Conservation (phyloP, 2,329 filamentous ascomycete genomes). For the Aureobasidium sp. region DNA sequence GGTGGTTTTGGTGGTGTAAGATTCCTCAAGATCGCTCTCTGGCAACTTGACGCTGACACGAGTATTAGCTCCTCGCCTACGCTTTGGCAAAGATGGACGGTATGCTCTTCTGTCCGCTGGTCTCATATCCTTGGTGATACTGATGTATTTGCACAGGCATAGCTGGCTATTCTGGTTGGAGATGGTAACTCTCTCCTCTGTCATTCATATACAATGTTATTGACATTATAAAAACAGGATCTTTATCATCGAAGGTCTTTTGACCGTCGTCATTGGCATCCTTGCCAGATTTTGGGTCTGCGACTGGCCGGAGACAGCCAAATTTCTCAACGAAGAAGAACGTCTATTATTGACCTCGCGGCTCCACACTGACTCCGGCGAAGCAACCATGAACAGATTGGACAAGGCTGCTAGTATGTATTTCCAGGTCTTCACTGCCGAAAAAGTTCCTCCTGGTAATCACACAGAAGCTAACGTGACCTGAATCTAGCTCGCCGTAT, state of each 20-base stretch:
- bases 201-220: background rate
- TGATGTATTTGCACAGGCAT: background rate
- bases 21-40: background rate
- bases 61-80: conserved; percentile 22
- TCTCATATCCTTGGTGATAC: background rate
- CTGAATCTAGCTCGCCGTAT: conserved; percentile 28
- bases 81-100: conserved; percentile 27
- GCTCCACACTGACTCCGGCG: conserved; percentile 32
- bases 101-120: background rate
- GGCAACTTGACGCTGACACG: background rate
- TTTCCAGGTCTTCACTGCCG: background rate
- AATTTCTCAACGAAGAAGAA: conserved; percentile 41
- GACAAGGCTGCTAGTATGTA: conserved; percentile 40
- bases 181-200: conserved; percentile 21
- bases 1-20: conserved; percentile 10
- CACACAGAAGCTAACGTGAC: background rate
- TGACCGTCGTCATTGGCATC: conserved; percentile 24
- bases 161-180: conserved; percentile 27
- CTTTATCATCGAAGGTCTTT: conserved; percentile 26
- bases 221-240: conserved; percentile 20
- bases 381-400: conserved; percentile 46
- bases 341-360: conserved; percentile 36
- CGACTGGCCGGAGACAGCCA: conserved; percentile 39
- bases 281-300: conserved; percentile 28
- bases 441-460: too few relatives aligned